phyloP scores from a whole-genome alignment of 192 early-diverging fungal species.

The Rhizophagus prolifer region DNA sequence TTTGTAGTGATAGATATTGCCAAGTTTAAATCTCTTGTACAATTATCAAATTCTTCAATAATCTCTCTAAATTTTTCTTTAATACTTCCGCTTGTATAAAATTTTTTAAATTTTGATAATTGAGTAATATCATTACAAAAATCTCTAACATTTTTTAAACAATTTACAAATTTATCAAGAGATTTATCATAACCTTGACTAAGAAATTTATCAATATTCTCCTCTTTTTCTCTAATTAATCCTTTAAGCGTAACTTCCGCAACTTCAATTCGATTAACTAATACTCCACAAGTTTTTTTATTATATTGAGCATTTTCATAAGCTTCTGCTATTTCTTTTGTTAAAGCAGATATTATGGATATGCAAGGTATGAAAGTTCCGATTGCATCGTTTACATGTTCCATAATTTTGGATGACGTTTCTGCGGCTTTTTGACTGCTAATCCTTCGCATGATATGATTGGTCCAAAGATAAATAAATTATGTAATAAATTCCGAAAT shows the following conservation, averaged over 20 bases:
- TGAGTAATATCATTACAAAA: constrained; percentile 21
- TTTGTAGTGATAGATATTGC: constrained; percentile 9
- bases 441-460: no score
- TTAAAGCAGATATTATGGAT: background rate
- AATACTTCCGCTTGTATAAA: background rate
- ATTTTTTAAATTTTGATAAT: constrained; percentile 12
- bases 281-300: constrained; percentile 16
- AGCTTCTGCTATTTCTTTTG: background rate
- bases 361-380: background rate
- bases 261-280: background rate
- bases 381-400: background rate
- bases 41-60: constrained; percentile 7
- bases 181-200: constrained; percentile 2
- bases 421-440: no score
- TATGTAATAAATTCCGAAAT: no score
- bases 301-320: constrained; percentile 28
- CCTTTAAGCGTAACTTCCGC: constrained; percentile 1
- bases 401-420: background rate
- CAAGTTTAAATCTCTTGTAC: background rate
- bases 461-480: no score
- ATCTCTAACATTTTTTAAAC: constrained; percentile 1
- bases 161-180: background rate
- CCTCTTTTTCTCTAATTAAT: background rate
- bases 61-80: constrained; percentile 1
- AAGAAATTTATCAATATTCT: constrained; percentile 10